Percentiles rank a stretch among this genome's conserved stretches.
phyloP scores from a whole-genome alignment of 2,329 filamentous ascomycete genomes.

The Pseudogymnoascus sp. region DNA sequence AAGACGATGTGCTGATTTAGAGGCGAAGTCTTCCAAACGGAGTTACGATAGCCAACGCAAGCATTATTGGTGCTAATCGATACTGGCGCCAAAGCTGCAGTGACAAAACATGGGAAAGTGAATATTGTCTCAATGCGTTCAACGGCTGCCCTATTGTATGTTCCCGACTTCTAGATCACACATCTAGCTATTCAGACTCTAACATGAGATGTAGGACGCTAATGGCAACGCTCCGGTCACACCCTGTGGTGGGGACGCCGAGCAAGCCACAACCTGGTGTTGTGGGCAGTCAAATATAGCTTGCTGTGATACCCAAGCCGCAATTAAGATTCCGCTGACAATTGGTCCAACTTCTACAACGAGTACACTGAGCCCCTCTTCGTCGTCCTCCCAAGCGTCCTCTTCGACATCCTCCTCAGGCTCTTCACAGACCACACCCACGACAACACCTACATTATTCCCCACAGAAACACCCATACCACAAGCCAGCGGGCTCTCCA shows the following conservation, averaged over 20 bases:
- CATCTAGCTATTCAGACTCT: not conserved
- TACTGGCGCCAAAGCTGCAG: not conserved
- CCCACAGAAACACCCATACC: not conserved
- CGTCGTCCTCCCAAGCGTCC: not conserved
- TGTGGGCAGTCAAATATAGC: not conserved
- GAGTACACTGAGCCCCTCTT: not conserved
- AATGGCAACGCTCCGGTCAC: not conserved
- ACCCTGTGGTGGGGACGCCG: not conserved
- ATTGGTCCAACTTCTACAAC: not conserved
- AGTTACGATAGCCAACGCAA: not conserved
- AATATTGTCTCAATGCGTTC: not conserved
- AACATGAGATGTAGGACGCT: not conserved
- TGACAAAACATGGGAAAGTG: not conserved
- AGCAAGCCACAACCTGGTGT: not conserved
- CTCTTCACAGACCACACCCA: not conserved
- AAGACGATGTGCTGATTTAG: not conserved
- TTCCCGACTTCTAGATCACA: not conserved
- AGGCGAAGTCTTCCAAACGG: not conserved
- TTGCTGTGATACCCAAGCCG: not conserved
- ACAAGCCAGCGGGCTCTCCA: conserved; percentile 6
- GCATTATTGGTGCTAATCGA: not conserved
- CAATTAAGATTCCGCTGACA: not conserved
- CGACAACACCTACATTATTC: not conserved
- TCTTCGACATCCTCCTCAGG: not conserved
- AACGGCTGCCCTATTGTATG: not conserved